Conservation (phyloP, 202 grass and related monocot species). For the Panicum virgatum region DNA sequence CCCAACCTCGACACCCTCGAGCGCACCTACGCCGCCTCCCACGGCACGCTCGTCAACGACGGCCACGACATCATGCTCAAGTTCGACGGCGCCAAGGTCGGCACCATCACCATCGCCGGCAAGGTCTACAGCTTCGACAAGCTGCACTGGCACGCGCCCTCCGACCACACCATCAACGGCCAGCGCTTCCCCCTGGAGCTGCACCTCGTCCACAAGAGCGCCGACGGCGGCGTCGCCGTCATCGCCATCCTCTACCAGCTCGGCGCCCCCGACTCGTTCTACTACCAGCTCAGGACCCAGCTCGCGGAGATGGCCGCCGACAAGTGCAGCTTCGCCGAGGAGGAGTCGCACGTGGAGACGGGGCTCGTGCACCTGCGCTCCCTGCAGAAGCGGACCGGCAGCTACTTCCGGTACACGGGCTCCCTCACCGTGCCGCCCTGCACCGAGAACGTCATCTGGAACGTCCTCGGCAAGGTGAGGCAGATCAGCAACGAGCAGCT, state of each 20-base stretch:
- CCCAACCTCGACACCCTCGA: slow-evolving; percentile 37
- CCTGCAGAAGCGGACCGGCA: slow-evolving; percentile 40
- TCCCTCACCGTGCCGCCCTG: slow-evolving; percentile 79
- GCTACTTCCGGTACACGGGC: slow-evolving; percentile 70
- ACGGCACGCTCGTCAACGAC: slow-evolving; percentile 60
- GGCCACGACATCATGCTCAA: slow-evolving; percentile 52
- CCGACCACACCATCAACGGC: slow-evolving; percentile 73
- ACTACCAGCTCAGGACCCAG: slow-evolving; percentile 41
- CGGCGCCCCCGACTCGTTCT: neutral
- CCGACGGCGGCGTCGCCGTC: slow-evolving; percentile 32
- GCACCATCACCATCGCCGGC: slow-evolving; percentile 42
- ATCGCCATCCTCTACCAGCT: neutral
- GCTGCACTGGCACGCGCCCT: slow-evolving; percentile 4
- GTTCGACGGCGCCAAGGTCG: slow-evolving; percentile 35
- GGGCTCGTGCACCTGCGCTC: slow-evolving; percentile 35
- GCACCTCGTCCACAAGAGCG: slow-evolving; percentile 51
- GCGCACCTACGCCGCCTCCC: slow-evolving; percentile 47
- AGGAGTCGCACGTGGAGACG: slow-evolving; percentile 20
- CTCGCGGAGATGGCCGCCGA: slow-evolving; percentile 31
- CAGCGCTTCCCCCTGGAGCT: neutral
- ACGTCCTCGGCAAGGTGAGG: slow-evolving; percentile 65
- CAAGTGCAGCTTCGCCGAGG: slow-evolving; percentile 31
- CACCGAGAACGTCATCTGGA: slow-evolving; percentile 72
- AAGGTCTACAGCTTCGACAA: slow-evolving; percentile 53
- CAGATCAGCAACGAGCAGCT: slow-evolving; percentile 58